phyloP scores from a whole-genome alignment of 495 filamentous ascomycete genomes.

The Evernia prunastri region DNA sequence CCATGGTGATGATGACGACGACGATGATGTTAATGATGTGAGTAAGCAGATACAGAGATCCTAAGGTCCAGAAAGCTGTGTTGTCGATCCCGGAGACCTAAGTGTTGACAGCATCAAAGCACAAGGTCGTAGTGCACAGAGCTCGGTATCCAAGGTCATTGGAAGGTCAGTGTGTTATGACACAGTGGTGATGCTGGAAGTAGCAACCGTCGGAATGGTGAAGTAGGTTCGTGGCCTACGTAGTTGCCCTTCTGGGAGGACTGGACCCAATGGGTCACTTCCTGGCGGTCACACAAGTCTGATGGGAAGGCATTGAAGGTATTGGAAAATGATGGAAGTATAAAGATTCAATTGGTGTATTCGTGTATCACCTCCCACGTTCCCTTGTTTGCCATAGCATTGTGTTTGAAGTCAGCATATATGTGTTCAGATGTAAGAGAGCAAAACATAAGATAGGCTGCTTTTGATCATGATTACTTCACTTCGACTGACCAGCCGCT shows the following conservation, averaged over 20 bases:
- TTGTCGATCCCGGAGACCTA: background rate
- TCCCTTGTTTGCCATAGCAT: background rate
- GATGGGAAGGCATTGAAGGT: background rate
- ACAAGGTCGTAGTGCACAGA: background rate
- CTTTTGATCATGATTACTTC: background rate
- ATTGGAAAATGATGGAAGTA: background rate
- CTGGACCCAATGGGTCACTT: background rate
- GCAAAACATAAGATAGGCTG: background rate
- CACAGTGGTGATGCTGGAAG: background rate
- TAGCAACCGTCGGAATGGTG: constrained; percentile 3
- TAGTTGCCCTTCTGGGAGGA: background rate
- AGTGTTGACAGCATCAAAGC: constrained; percentile 8
- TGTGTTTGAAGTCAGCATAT: background rate
- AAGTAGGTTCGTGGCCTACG: background rate
- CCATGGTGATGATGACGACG: constrained; percentile 8
- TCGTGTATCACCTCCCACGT: background rate
- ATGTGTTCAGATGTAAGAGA: background rate
- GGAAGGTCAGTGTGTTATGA: background rate
- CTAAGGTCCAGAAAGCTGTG: background rate
- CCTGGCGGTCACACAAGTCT: background rate
- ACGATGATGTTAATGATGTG: background rate
- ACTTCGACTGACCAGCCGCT: constrained; percentile 2
- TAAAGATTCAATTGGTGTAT: background rate
- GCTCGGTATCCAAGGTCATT: background rate
- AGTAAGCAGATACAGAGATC: constrained; percentile 2